Base-by-base conservation (phyloP, 495 filamentous ascomycete genomes). In the Aspergillus sparsus region DNA sequence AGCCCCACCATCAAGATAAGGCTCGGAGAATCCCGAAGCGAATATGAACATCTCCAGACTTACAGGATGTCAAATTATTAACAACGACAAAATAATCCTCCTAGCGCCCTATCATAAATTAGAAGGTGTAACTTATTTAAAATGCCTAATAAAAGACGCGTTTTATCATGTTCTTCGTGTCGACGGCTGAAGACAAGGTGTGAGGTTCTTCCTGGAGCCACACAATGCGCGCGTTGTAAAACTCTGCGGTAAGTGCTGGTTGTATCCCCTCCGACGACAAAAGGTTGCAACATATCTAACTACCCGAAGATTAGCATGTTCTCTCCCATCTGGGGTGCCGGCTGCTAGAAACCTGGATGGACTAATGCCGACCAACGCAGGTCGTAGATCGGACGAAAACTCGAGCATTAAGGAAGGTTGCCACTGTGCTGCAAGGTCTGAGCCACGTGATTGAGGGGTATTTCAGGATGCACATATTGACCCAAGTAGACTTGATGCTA, bases 121-220 rank as follows among this genome's bases (percentile, higher is more conserved):
- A 41, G 37, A 41, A 41, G 7, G 11, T 0, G 2, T 5, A 41
- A 21, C 6, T 47, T 5, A 47, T 10, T 5, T 10, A 21, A 47
- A 18, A 47, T 47, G 49, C 49, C 49, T 2, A 51, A 13, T 4
- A 51, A 51, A 51, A 32, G 49, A 34, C 49, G 49, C 3, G 32
- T 51, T 34, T 31, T 51, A 5, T 51, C 49, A 4, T 51, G 49
- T 34, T 31, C 32, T 13, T 51, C 49, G 5, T 51, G 49, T 1
- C 49, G 49, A 34, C 49, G 49, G 18, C 31, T 51, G 9, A 51
- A 51, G 18, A 51, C 49, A 32, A 34, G 49, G 31, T 51, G 49
- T 15, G 49, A 51, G 18, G 49, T 51, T 8, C 13, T 51, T 34
- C 49, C 49, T 34, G 49, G 49, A 12, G 32, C 49, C 12, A 7